Conservation (phyloP, 768 basidiomycete genomes). For the Boletus edulis region DNA sequence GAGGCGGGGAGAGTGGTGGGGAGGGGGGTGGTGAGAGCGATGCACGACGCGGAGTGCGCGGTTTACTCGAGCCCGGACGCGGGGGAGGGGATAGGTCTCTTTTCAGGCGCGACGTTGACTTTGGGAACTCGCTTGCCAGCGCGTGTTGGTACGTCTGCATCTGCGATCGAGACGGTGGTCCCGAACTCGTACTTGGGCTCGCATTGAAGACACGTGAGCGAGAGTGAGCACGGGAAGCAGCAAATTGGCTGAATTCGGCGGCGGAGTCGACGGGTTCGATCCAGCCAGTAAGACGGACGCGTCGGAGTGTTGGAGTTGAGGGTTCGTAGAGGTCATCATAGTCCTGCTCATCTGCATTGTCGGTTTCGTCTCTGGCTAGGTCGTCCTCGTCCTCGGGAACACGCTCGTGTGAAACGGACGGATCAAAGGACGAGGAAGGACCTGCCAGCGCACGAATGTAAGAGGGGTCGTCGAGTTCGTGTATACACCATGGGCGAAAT, state of each 20-base stretch:
- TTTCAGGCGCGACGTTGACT: neutral
- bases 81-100: neutral
- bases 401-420: neutral
- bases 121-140: neutral
- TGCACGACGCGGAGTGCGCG: neutral
- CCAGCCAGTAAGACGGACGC: slow-evolving; percentile 51
- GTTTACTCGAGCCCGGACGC: neutral
- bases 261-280: slow-evolving; percentile 54
- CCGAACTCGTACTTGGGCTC: neutral
- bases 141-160: neutral
- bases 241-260: slow-evolving; percentile 50
- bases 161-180: neutral
- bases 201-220: neutral
- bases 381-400: neutral
- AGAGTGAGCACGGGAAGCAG: slow-evolving; percentile 27
- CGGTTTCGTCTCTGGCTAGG: neutral
- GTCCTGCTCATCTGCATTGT: slow-evolving; percentile 5
- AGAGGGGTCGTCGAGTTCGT: slow-evolving; percentile 46
- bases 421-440: slow-evolving; percentile 7
- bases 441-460: slow-evolving; percentile 18
- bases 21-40: slow-evolving; percentile 1
- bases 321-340: slow-evolving; percentile 17
- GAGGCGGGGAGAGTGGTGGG: neutral
- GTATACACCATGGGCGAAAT: slow-evolving; percentile 47
- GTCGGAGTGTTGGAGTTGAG: slow-evolving; percentile 19